Evolutionary conservation across 176 grass and related monocot genomes (phyloP), one percentile per base, ranked within the genome.

Genomic region (Canna indica): DNA sequence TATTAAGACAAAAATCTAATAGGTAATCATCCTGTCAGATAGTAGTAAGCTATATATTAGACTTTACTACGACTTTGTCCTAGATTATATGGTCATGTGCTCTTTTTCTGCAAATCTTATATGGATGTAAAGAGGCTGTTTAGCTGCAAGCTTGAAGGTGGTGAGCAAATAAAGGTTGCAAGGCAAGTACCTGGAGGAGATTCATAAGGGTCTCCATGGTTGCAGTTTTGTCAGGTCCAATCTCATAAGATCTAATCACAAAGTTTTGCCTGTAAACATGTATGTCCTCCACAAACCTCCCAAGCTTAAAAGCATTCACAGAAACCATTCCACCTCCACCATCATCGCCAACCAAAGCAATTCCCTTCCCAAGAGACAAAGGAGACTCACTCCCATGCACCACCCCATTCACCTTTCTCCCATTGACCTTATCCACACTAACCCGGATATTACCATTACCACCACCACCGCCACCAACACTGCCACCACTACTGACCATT

Each of bases 191-290:
- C 83, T 85, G 83, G 29, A 86, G 50, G 15, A 86, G 83, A 72
- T 86, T 81, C 83, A 86, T 81, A 24, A 86, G 35, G 2, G 79
- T 81, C 29, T 86, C 83, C 83, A 86, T 86, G 75, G 83, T 86
- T 54, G 70, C 79, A 52, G 83, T 86, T 72, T 76, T 32, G 46
- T 86, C 83, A 34, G 83, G 83, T 10, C 83, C 83, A 62, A 86
- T 86, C 75, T 86, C 83, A 44, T 81, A 86, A 68, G 83, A 86
- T 24, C 83, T 63, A 54, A 86, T 71, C 64, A 86, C 83, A 50
- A 85, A 85, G 8, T 47, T 73, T 48, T 85, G 83, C 46, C 79
- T 78, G 65, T 85, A 85, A 58, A 86, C 83, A 5, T 75, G 73
- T 66, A 57, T 86, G 36, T 61, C 79, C 61, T 86, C 75, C 58